These are phyloP conservation scores for Waltergamsia citrina DNA, from an alignment of 2,329 filamentous ascomycete species.

Conservation along the genomic window DNA sequence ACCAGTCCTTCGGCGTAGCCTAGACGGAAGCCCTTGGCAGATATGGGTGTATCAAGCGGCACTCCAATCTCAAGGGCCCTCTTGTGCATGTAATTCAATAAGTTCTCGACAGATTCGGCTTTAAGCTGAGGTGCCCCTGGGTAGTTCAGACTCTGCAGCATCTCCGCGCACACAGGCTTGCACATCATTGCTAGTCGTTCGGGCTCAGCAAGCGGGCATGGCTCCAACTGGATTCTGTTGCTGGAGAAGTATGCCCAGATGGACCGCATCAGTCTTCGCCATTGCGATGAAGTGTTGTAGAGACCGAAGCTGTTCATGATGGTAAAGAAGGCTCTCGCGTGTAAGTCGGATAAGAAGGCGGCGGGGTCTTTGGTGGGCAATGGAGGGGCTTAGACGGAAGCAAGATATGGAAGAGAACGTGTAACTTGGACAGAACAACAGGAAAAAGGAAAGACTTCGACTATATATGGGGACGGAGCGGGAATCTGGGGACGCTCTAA, in stretches of 20 bases:
- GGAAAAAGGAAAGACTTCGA: too few relatives aligned
- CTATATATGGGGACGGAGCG: too few relatives aligned
- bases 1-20: slow-evolving; percentile 9
- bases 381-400: too few relatives aligned
- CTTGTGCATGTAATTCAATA: slow-evolving; percentile 10
- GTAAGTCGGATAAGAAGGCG: too few relatives aligned
- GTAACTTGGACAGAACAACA: too few relatives aligned
- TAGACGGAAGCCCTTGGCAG: slow-evolving; percentile 10
- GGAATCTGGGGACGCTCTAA: too few relatives aligned
- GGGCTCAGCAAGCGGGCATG: slow-evolving; percentile 5
- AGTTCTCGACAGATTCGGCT: slow-evolving; percentile 7
- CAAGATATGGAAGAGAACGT: too few relatives aligned
- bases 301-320: too few relatives aligned
- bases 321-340: too few relatives aligned
- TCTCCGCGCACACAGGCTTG: slow-evolving; percentile 5
- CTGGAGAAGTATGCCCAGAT: too few relatives aligned
- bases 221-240: too few relatives aligned
- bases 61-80: slow-evolving; percentile 9
- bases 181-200: slow-evolving; percentile 3
- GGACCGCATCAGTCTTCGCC: not conserved
- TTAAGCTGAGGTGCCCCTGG: slow-evolving; percentile 8
- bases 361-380: too few relatives aligned
- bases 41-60: slow-evolving; percentile 9
- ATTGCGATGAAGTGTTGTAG: slow-evolving; percentile 1
- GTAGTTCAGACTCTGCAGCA: slow-evolving; percentile 7